Percentiles rank a stretch among this genome's conserved stretches.
These are phyloP conservation scores for Fusarium lyarnte DNA, from an alignment of 2,329 filamentous ascomycete genomes.

Conservation along the genomic window DNA sequence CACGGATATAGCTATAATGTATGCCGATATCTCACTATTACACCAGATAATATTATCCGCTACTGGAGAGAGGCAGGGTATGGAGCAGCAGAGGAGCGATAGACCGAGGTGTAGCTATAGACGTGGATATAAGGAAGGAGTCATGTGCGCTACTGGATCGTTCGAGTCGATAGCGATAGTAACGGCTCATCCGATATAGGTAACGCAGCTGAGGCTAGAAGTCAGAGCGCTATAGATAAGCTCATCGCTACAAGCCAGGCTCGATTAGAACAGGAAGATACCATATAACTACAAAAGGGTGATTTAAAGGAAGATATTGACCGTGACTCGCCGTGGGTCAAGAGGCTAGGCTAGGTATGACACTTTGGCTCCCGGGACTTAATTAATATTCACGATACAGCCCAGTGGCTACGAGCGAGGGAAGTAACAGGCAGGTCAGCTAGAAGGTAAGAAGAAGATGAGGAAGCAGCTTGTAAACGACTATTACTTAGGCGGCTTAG, in stretches of 20 bases:
- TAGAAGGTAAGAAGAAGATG: not conserved
- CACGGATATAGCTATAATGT: no score
- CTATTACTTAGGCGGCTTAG: not conserved
- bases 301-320: not conserved
- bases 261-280: not conserved
- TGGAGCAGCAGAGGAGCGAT: no score
- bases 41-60: no score
- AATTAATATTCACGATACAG: not conserved
- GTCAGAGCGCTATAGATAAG: not conserved
- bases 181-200: no score
- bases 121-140: no score
- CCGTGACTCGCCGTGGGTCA: not conserved
- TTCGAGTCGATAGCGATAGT: no score
- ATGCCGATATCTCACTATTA: no score
- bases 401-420: not conserved
- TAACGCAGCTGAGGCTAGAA: not conserved
- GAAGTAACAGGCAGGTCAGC: not conserved
- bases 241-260: not conserved
- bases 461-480: not conserved
- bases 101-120: no score
- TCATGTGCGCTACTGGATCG: no score
- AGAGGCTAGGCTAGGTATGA: not conserved
- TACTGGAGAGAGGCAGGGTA: no score
- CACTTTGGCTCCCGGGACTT: not conserved
- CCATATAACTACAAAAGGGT: not conserved